Evolutionary conservation across 495 filamentous ascomycete genomes (phyloP).

Genomic region (Pyronema omphalodes): DNA sequence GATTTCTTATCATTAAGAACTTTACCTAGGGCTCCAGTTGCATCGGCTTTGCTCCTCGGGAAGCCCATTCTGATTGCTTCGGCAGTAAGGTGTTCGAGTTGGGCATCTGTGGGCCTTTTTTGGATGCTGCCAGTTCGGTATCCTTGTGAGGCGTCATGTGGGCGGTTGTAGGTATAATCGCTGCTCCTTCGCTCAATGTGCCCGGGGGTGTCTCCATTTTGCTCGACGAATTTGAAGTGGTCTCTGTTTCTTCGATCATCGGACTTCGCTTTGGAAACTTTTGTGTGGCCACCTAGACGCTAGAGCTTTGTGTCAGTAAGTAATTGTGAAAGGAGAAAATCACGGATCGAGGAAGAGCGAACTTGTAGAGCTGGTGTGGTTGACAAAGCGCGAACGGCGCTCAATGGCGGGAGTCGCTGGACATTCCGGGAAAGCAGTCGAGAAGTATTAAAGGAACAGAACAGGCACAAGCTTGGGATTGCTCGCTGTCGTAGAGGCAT

Average conservation of each 20-base stretch:
- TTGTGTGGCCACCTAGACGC: too few species aligned
- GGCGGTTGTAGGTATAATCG: neutral
- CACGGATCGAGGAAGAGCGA: neutral
- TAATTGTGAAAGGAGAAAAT: neutral
- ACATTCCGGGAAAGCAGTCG: neutral
- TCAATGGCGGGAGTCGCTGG: neutral
- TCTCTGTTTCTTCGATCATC: neutral
- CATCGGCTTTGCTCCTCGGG: neutral
- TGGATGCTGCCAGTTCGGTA: neutral
- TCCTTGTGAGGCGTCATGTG: neutral
- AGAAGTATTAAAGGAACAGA: slow-evolving; percentile 6
- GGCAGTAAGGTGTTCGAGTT: neutral
- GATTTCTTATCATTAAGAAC: neutral
- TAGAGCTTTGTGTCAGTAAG: neutral
- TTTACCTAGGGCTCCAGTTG: neutral
- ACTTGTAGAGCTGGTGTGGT: neutral
- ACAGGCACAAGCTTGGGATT: slow-evolving; percentile 8
- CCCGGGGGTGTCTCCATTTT: neutral
- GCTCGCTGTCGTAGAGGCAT: slow-evolving; percentile 12
- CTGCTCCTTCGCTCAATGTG: neutral
- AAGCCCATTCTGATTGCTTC: neutral
- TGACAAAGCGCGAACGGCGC: neutral
- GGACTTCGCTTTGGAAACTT: neutral
- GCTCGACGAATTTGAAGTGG: neutral
- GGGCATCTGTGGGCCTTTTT: neutral